Percentiles rank a stretch among this genome's conserved stretches.
Conservation (phyloP, 371 early-diverging fungal genomes). For the Funneliformis caledonium region DNA sequence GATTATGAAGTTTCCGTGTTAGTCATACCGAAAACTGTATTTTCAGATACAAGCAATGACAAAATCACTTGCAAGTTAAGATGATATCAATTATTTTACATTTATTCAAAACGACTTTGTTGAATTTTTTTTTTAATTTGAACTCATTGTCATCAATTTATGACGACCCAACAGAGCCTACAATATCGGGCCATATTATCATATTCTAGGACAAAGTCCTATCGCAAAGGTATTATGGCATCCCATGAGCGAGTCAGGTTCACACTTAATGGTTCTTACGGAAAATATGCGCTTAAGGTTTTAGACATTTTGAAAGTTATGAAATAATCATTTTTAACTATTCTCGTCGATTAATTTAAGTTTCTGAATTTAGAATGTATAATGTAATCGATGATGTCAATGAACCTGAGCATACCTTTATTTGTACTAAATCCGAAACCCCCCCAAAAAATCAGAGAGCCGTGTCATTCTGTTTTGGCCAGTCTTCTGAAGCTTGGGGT, state of each 20-base stretch:
- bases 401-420: conserved; percentile 57
- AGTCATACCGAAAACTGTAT: conserved; percentile 12
- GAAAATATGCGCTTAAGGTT: conserved; percentile 39
- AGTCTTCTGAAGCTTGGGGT: conserved; percentile 53
- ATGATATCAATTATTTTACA: neutral
- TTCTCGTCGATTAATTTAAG: neutral
- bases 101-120: neutral
- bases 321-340: neutral
- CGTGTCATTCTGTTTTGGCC: conserved; percentile 60
- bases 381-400: conserved; percentile 50
- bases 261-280: conserved; percentile 39
- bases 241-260: conserved; percentile 32
- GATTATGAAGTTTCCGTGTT: conserved; percentile 37
- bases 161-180: neutral
- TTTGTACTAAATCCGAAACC: conserved; percentile 46
- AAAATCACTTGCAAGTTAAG: conserved; percentile 21
- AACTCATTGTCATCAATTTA: neutral
- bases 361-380: conserved; percentile 49
- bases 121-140: neutral
- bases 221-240: conserved; percentile 41
- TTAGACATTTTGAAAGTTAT: neutral
- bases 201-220: conserved; percentile 9
- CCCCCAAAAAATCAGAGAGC: conserved; percentile 41
- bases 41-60: neutral
- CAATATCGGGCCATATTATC: conserved; percentile 26